Evolutionary conservation across 805 yeast species (phyloP), one percentile per base, ranked within the genome.

Genomic region (Wickerhamiella occidentalis): DNA sequence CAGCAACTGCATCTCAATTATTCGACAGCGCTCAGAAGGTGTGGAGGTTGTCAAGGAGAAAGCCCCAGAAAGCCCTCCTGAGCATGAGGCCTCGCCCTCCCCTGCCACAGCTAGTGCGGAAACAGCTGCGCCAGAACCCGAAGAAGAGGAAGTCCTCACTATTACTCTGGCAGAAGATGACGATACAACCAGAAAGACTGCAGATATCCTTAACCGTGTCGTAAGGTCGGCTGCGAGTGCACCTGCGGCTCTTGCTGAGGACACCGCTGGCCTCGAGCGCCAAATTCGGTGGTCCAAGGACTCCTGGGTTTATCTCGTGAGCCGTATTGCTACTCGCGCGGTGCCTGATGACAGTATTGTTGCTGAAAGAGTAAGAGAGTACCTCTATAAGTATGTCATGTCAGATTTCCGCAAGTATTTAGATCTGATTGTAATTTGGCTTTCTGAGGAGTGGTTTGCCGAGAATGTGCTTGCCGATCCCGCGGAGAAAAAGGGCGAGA

Each of bases 381-480:
- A 85, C 19, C 67, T 92, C 9, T 80, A 82, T 52, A 78, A 79
- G 15, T 84, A 82, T 61, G 80, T 86, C 49, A 70, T 85, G 58
- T 79, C 74, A 9, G 85, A 83, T 59, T 79, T 88, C 57, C 82
- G 82, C 49, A 71, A 69, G 8, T 70, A 90, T 30, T 72, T 88
- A 11, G 94, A 85, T 51, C 66, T 81, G 30, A 79, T 86, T 17
- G 78, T 90, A 35, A 87, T 83, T 54, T 92, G 99, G 99, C 68
- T 92, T 49, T 88, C 83, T 58, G 98, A 92, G 65, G 98, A 92
- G 64, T 92, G 96, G 94, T 80, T 77, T 66, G 70, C 77, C 45
- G 84, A 80, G 59, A 55, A 58, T 9, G 58, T 62, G 4, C 73
- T 87, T 8, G 90, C 82, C 52, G 65, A 80, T 28, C 78, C 84